Evolutionary conservation across 2,329 filamentous ascomycete genomes (phyloP).

Genomic region (Tolypocladium tropicale): DNA sequence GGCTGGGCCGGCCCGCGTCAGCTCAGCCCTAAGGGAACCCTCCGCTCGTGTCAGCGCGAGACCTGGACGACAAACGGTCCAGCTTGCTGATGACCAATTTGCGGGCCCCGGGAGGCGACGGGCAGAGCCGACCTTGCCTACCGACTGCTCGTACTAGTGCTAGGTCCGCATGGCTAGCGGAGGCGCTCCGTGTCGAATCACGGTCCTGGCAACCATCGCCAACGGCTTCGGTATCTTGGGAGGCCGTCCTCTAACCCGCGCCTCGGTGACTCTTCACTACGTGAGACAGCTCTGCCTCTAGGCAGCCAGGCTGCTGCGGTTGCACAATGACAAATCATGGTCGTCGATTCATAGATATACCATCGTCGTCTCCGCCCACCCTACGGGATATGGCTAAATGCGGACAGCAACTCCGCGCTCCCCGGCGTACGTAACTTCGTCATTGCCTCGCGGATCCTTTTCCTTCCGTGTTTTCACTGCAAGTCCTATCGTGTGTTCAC

Average conservation of each 20-base stretch:
- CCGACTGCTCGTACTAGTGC: no score
- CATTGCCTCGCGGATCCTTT: slow-evolving; percentile 31
- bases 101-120: background rate
- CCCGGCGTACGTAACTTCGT: background rate
- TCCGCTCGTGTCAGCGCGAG: background rate
- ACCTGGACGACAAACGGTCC: background rate
- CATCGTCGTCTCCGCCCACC: background rate
- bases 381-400: background rate
- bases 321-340: background rate
- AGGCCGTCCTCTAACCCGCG: background rate
- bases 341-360: background rate
- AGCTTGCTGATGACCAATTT: background rate
- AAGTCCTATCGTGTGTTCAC: slow-evolving; percentile 33
- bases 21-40: background rate
- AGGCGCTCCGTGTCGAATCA: background rate
- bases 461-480: slow-evolving; percentile 26
- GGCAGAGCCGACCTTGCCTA: background rate
- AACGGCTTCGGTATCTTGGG: background rate
- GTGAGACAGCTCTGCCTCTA: background rate
- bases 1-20: background rate
- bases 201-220: background rate
- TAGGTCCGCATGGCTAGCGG: background rate
- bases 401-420: background rate
- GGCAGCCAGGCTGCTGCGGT: background rate
- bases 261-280: background rate